These are phyloP conservation scores for Pseudogymnoascus sp. DNA, from an alignment of 2,329 filamentous ascomycete species.

Conservation along the genomic window DNA sequence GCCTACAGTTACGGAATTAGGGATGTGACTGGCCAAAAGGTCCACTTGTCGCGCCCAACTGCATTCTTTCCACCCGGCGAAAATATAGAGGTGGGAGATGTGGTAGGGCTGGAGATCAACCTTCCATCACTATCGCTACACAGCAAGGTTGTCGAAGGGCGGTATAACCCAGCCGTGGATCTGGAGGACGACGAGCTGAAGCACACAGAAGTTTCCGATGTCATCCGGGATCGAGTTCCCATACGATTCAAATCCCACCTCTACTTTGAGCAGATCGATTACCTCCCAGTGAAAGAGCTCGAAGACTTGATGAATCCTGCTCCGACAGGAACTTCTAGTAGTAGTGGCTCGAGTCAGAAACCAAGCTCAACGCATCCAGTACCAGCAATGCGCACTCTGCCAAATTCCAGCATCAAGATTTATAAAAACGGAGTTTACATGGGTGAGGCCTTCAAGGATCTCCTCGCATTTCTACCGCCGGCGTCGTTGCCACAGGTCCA, in stretches of 20 bases:
- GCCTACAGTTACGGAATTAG: conserved; percentile 91
- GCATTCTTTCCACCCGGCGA: conserved; percentile 76
- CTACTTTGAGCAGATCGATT: conserved; percentile 90
- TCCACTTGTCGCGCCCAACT: conserved; percentile 88
- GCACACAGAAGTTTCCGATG: conserved; percentile 59
- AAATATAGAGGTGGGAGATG: conserved; percentile 79
- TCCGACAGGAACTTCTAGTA: conserved; percentile 35
- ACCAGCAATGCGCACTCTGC: conserved; percentile 74
- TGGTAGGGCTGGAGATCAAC: conserved; percentile 87
- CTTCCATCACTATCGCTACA: conserved; percentile 80
- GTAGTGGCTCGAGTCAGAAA: conserved; percentile 41
- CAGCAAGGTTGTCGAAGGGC: conserved; percentile 76
- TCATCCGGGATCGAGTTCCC: conserved; percentile 89
- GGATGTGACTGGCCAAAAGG: conserved; percentile 82
- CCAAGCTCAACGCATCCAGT: conserved; percentile 65
- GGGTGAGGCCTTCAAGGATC: conserved; percentile 79
- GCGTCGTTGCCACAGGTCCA: conserved; percentile 67
- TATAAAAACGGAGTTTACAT: conserved; percentile 88
- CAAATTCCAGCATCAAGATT: conserved; percentile 75
- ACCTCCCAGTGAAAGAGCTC: conserved; percentile 77
- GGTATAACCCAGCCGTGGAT: conserved; percentile 82
- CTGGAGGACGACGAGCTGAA: conserved; percentile 46
- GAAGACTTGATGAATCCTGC: conserved; percentile 74
- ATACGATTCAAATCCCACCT: conserved; percentile 90
- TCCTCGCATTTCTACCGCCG: conserved; percentile 85